Conservation (phyloP, 306 rosid genomes). For the Rosa persica region DNA sequence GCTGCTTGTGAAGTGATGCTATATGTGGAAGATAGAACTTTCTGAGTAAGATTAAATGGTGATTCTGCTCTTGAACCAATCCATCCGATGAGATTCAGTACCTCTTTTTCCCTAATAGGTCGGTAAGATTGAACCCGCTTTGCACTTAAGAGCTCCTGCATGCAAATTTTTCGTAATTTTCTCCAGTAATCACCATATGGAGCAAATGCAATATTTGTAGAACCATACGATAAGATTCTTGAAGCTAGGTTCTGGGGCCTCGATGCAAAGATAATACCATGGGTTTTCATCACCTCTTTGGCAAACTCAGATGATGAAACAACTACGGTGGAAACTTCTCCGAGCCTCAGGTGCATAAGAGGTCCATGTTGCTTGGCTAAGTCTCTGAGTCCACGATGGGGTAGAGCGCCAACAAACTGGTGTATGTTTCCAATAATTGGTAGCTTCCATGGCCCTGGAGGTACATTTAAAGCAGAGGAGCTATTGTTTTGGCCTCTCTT, state of each 20-base stretch:
- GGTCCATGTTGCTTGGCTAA: conserved; percentile 35
- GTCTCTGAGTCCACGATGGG: conserved; percentile 32
- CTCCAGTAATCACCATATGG: conserved; percentile 19
- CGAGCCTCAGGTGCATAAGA: conserved; percentile 41
- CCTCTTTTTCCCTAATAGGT: conserved; percentile 44
- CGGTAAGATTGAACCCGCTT: conserved; percentile 42
- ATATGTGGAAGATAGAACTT: conserved; percentile 12
- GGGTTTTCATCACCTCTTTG: conserved; percentile 37
- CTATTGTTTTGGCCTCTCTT: neutral
- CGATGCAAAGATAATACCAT: conserved; percentile 32
- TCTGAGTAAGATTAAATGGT: conserved; percentile 26
- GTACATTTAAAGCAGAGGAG: conserved; percentile 17
- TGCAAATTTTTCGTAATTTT: conserved; percentile 30
- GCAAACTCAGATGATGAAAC: conserved; percentile 41
- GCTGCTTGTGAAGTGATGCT: conserved; percentile 31
- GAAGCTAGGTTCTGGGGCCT: conserved; percentile 21
- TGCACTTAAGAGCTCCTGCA: conserved; percentile 34
- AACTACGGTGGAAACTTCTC: conserved; percentile 30
- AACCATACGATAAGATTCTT: conserved; percentile 6
- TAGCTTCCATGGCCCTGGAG: conserved; percentile 39
- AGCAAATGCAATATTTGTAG: neutral
- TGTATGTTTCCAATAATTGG: conserved; percentile 41
- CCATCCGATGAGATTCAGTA: conserved; percentile 25
- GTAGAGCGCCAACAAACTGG: conserved; percentile 19
- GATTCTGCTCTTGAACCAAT: conserved; percentile 21